Percentiles rank a stretch among this genome's conserved stretches.
These are phyloP conservation scores for Sclerotinia nivalis DNA, from an alignment of 2,329 filamentous ascomycete species.

Conservation along the genomic window DNA sequence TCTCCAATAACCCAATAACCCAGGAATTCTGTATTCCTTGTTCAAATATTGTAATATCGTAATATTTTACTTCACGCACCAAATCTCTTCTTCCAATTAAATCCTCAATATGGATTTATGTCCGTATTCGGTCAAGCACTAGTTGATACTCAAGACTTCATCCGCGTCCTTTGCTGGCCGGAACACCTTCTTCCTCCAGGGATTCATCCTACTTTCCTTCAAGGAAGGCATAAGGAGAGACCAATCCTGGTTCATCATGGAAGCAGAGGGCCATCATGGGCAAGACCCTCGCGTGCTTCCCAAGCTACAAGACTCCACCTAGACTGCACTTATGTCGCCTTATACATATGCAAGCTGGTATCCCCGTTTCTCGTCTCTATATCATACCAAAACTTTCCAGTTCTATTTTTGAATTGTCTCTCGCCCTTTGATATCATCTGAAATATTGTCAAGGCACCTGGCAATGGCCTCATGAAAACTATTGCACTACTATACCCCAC, in stretches of 20 bases:
- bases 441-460: constrained; percentile 21
- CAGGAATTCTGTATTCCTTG: constrained; percentile 5
- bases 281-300: constrained; percentile 2
- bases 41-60: constrained; percentile 5
- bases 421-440: constrained; percentile 23
- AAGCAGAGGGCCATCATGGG: not conserved
- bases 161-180: constrained; percentile 12
- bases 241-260: constrained; percentile 18
- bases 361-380: not conserved
- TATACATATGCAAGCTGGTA: constrained; percentile 22
- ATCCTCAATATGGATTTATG: not conserved
- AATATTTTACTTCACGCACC: not conserved
- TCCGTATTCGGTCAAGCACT: constrained; percentile 11
- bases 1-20: constrained; percentile 4
- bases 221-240: constrained; percentile 14
- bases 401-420: constrained; percentile 11
- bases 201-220: constrained; percentile 8
- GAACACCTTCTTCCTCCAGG: constrained; percentile 6
- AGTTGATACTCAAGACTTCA: constrained; percentile 13
- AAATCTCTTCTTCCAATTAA: constrained; percentile 3
- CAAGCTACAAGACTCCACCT: constrained; percentile 6
- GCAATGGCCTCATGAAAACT: constrained; percentile 32
- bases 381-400: constrained; percentile 6
- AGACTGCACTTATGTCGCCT: constrained; percentile 11
- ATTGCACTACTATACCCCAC: constrained; percentile 18